phyloP scores from a whole-genome alignment of 2,329 filamentous ascomycete genomes.

The Ophiocordyceps camponoti-floridani region DNA sequence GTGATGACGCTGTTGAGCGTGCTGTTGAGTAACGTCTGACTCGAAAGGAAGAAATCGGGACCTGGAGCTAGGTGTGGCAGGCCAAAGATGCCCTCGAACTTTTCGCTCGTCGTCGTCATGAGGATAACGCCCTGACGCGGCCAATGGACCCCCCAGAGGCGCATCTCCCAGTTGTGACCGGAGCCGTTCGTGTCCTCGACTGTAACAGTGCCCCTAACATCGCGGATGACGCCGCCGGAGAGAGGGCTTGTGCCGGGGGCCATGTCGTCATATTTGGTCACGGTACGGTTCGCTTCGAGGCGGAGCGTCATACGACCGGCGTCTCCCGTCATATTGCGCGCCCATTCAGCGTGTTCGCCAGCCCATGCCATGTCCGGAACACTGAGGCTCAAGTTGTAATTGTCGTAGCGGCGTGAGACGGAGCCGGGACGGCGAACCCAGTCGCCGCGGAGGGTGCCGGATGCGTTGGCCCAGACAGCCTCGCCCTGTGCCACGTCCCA shows the following conservation, averaged over 20 bases:
- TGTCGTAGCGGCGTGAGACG: conserved; percentile 25
- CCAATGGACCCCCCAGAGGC: conserved; percentile 73
- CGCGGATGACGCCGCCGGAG: conserved; percentile 40
- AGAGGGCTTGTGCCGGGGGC: conserved; percentile 14
- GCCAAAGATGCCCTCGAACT: conserved; percentile 81
- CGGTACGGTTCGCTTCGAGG: conserved; percentile 35
- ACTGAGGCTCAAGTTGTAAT: conserved; percentile 46
- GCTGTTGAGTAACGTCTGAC: conserved; percentile 50
- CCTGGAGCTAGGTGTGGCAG: conserved; percentile 63
- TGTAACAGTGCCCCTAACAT: conserved; percentile 50
- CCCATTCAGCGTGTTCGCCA: conserved; percentile 40
- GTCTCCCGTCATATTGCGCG: conserved; percentile 61
- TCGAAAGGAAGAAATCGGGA: conserved; percentile 35
- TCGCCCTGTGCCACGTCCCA: conserved; percentile 20
- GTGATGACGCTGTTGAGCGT: conserved; percentile 51
- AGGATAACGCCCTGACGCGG: conserved; percentile 62
- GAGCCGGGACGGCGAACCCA: conserved; percentile 46
- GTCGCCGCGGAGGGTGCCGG: conserved; percentile 57
- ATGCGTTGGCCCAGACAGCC: conserved; percentile 58
- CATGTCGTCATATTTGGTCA: conserved; percentile 24
- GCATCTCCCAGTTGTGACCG: conserved; percentile 63
- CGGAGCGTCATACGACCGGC: conserved; percentile 53
- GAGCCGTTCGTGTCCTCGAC: conserved; percentile 50
- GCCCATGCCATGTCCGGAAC: conserved; percentile 50
- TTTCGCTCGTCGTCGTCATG: conserved; percentile 80